Conservation (phyloP, 139 green algal genomes). For the Pseudopediastrum boryanum region DNA sequence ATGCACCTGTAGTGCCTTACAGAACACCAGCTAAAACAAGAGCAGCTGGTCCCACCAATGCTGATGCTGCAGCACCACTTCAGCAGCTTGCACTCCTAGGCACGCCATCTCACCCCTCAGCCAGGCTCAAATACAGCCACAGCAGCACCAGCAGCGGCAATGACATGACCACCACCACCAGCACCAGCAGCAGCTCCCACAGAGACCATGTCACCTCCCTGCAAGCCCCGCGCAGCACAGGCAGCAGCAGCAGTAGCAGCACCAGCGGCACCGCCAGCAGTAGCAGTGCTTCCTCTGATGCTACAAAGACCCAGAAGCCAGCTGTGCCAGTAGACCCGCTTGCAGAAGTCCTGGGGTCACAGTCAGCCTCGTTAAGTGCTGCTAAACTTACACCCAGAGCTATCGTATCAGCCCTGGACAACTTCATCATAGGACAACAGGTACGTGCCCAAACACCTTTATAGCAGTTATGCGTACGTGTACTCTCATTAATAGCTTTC, state of each 20-base stretch:
- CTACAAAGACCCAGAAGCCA: neutral
- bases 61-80: neutral
- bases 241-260: conserved; percentile 7
- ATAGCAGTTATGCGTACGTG: neutral
- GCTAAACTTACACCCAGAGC: conserved; percentile 18
- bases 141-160: neutral
- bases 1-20: too few species aligned
- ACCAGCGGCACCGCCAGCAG: neutral
- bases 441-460: neutral
- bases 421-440: conserved; percentile 88
- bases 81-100: neutral
- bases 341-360: neutral
- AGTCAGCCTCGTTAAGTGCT: neutral
- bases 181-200: neutral
- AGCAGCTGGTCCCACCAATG: neutral
- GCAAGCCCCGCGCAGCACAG: neutral
- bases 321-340: conserved; percentile 2
- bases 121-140: neutral
- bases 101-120: too few species aligned
- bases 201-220: too few species aligned
- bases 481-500: neutral
- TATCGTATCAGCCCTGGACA: conserved; percentile 71
- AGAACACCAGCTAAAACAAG: too few species aligned
- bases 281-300: neutral
- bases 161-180: neutral